These are phyloP conservation scores for Leccinum pallidistipes DNA, from an alignment of 1,284 basidiomycete species.

Conservation along the genomic window DNA sequence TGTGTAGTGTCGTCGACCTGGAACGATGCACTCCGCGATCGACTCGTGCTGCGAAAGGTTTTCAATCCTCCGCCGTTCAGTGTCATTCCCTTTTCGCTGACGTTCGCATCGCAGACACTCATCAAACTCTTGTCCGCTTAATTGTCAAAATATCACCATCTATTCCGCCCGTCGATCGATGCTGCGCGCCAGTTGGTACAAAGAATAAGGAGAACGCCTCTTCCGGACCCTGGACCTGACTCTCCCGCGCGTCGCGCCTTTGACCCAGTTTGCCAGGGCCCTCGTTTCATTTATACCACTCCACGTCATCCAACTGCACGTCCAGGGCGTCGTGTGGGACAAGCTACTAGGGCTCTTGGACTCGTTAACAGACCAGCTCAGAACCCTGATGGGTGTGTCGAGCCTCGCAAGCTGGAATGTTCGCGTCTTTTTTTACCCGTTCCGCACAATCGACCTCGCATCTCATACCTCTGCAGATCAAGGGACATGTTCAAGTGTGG, in stretches of 20 bases:
- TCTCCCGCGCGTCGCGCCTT: conserved; percentile 61
- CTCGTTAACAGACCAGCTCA: too few species aligned
- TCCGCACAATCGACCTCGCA: not conserved
- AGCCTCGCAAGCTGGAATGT: too few species aligned
- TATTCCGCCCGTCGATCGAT: conserved; percentile 17
- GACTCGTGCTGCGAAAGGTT: conserved; percentile 62
- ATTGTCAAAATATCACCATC: conserved; percentile 27
- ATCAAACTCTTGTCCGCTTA: conserved; percentile 51
- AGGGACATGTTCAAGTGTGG: conserved; percentile 52
- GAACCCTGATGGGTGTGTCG: too few species aligned
- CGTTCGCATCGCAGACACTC: conserved; percentile 18
- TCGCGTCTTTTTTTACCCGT: not conserved
- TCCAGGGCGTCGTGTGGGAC: conserved; percentile 24
- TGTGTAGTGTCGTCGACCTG: conserved; percentile 41
- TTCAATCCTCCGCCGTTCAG: not conserved
- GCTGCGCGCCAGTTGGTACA: conserved; percentile 25
- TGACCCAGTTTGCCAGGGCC: conserved; percentile 67
- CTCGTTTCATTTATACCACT: conserved; percentile 77
- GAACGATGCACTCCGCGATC: conserved; percentile 50
- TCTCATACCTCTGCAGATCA: conserved; percentile 38
- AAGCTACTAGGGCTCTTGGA: too few species aligned
- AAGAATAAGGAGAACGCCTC: conserved; percentile 15
- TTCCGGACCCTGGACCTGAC: conserved; percentile 39
- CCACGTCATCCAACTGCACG: conserved; percentile 55
- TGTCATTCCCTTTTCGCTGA: conserved; percentile 1